Percentiles rank a stretch among this genome's conserved stretches.
phyloP scores from a whole-genome alignment of 768 basidiomycete genomes.

The Infundibulicybe gibba region DNA sequence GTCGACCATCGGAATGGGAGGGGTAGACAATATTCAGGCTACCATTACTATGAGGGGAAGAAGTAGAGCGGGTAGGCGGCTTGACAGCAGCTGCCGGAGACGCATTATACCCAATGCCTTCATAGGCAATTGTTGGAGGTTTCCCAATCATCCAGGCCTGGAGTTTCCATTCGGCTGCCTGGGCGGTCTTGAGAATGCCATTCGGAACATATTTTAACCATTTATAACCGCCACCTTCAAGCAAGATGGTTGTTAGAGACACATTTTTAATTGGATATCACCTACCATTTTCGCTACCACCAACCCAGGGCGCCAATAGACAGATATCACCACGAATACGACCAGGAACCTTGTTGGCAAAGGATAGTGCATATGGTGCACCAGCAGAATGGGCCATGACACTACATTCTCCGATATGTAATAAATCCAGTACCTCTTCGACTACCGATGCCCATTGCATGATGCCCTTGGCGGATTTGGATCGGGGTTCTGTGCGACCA shows the following conservation, averaged over 20 bases:
- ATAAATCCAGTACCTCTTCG: slow-evolving; percentile 82
- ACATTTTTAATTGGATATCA: slow-evolving; percentile 5
- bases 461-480: slow-evolving; percentile 72
- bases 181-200: slow-evolving; percentile 88
- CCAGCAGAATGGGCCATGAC: slow-evolving; percentile 96
- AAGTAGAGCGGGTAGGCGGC: slow-evolving; percentile 9
- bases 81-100: slow-evolving; percentile 11
- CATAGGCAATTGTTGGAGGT: slow-evolving; percentile 78
- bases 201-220: slow-evolving; percentile 98
- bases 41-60: slow-evolving; percentile 18
- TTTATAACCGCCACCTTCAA: slow-evolving; percentile 70
- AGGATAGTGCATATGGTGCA: slow-evolving; percentile 89
- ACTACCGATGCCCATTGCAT: slow-evolving; percentile 90
- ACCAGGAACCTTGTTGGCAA: slow-evolving; percentile 69
- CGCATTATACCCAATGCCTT: slow-evolving; percentile 82
- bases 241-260: slow-evolving; percentile 4
- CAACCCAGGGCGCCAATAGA: slow-evolving; percentile 94
- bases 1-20: slow-evolving; percentile 31
- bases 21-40: slow-evolving; percentile 28
- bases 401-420: slow-evolving; percentile 77
- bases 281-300: slow-evolving; percentile 85
- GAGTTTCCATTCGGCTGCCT: slow-evolving; percentile 96
- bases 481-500: slow-evolving; percentile 75
- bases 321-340: slow-evolving; percentile 84
- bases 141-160: slow-evolving; percentile 98